Base-by-base conservation (phyloP, 805 yeast species). In the Kuraishia floccosa region DNA sequence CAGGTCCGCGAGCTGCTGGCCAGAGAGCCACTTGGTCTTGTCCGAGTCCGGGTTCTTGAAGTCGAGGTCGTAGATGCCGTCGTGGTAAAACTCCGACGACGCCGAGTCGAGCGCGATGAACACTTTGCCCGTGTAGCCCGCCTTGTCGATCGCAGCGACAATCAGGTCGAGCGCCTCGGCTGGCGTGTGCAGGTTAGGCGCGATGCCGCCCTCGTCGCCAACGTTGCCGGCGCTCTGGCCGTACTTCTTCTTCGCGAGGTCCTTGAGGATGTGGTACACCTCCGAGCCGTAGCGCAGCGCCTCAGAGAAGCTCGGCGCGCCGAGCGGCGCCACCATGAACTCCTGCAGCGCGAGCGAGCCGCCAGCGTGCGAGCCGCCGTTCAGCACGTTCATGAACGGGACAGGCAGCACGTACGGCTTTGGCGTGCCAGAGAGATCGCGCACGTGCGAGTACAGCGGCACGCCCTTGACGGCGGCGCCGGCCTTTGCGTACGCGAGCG, bases 161-260 rank as follows among this genome's bases (percentile, higher is more conserved):
- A 89, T 85, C 63, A 89, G 78, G 71, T 91, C 96, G 47, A 89
- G 72, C 51, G 97, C 98, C 76, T 89, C 97, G 65, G 76, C 83
- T 59, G 98, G 89, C 50, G 96, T 75, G 47, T 80, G 72, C 47
- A 91, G 77, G 65, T 86, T 84, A 65, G 98, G 98, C 54, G 98
- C 98, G 71, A 89, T 96, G 77, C 98, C 98, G 81, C 98, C 98
- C 76, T 89, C 98, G 67, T 89, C 98, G 77, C 98, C 98, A 59
- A 89, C 98, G 72, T 89, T 89, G 69, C 96, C 97, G 55, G 98
- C 98, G 42, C 94, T 79, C 58, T 84, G 79, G 60, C 98, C 98
- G 79, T 89, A 91, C 63, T 68, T 73, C 78, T 85, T 79, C 78
- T 84, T 83, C 63, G 97, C 80, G 54, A 82, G 68, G 44, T 87